Base-by-base conservation (phyloP, 2,329 filamentous ascomycete species). In the Cordyceps farinosa region DNA sequence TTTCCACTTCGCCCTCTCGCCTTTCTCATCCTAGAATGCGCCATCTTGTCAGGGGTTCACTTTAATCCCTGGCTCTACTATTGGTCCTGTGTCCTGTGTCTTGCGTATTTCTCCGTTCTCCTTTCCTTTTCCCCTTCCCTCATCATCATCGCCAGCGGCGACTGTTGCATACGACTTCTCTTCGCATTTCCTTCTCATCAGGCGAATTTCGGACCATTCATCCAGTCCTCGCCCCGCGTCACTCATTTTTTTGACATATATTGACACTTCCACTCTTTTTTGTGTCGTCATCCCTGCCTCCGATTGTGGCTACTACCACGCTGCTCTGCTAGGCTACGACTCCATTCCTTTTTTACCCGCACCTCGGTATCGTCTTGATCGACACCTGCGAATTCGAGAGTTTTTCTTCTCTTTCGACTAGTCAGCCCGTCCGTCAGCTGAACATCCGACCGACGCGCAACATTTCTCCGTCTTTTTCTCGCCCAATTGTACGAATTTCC, bases 1-100 rank as follows among this genome's bases (percentile, higher is more conserved):
- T 55, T 22, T 13, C 22, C n/a, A n/a, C 27, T 11, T n/a, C 44
- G 17, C 22, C 10, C 2, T 44, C 40, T 8, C 38, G 42, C 4
- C 17, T 22, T 22, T 45, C 42, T 45, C n/a, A 22, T n/a, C n/a
- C n/a, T 8, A 45, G 34, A 53, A 52, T 51, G 38, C 38, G n/a
- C 48, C 58, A 61, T 47, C 40, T 32, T 61, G 48, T 45, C 58
- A 30, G 58, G 50, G 50, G 40, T 54, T 61, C 48, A 54, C 58
- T 54, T 30, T 47, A 30, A 53, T 30, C n/a, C 58, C 58, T 22
- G 22, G 22, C 22, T 22, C 22, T 22, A 22, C 58, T 50, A 54
- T 50, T 47, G 50, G 38, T 58, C 44, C 45, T 29, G 34, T 50
- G 30, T 5, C 42, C 30, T 44, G 42, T 9, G 13, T 42, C 27